Evolutionary conservation across 2,329 filamentous ascomycete genomes (phyloP).

Genomic region (Monosporascus sp.): DNA sequence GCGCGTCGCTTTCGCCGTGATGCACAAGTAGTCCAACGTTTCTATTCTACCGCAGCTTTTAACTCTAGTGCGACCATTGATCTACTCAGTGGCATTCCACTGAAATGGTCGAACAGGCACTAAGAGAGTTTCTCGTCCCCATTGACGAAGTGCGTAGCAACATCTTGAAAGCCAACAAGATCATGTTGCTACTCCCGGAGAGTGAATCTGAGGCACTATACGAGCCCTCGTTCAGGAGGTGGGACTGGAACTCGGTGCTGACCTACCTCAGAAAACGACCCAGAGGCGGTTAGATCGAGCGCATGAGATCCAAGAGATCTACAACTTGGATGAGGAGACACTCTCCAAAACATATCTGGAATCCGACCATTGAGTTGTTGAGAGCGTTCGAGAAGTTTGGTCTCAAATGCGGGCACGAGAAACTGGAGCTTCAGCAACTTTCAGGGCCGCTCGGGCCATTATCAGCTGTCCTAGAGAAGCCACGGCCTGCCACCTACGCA

Average conservation of each 20-base stretch:
- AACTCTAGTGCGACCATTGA: slow-evolving; percentile 3
- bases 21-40: background rate
- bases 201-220: slow-evolving; percentile 1
- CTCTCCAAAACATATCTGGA: slow-evolving; percentile 19
- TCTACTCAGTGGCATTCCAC: slow-evolving; percentile 8
- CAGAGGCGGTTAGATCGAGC: background rate
- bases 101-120: background rate
- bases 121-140: background rate
- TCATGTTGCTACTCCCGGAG: slow-evolving; percentile 9
- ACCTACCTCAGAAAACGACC: background rate
- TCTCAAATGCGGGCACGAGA: slow-evolving; percentile 5
- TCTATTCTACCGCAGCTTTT: slow-evolving; percentile 2
- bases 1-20: slow-evolving; percentile 11
- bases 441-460: background rate
- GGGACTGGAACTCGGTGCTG: too few species aligned
- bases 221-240: slow-evolving; percentile 1
- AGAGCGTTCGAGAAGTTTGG: slow-evolving; percentile 18
- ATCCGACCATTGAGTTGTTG: slow-evolving; percentile 24
- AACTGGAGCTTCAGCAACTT: background rate
- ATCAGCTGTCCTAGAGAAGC: too few species aligned
- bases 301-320: background rate
- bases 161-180: slow-evolving; percentile 8
- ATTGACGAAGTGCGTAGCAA: background rate
- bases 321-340: too few species aligned
- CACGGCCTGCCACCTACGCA: background rate